Conservation (phyloP, 305 asterid genomes). For the Striga hermonthica region DNA sequence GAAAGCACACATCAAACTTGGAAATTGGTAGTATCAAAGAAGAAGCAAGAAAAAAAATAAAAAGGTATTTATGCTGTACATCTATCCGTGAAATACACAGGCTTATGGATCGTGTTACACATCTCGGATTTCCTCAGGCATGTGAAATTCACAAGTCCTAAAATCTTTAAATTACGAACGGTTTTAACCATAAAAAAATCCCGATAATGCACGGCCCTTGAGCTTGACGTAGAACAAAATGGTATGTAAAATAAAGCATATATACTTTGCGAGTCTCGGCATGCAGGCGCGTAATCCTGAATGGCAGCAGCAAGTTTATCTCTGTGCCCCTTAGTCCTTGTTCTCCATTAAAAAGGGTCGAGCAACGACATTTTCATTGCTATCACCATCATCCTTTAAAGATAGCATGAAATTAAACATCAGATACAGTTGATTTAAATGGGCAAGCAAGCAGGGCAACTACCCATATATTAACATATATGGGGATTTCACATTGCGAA, state of each 20-base stretch:
- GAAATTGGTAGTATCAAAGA: no score
- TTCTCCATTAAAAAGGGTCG: slow-evolving; percentile 73
- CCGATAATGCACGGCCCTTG: slow-evolving; percentile 28
- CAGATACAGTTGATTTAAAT: slow-evolving; percentile 2
- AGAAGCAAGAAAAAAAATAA: no score
- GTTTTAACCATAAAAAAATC: slow-evolving; percentile 1
- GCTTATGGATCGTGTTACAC: slow-evolving; percentile 18
- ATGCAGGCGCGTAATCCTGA: slow-evolving; percentile 73
- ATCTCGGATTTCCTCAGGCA: slow-evolving; percentile 27
- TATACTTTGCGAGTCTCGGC: slow-evolving; percentile 33
- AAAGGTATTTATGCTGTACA: slow-evolving; percentile 9
- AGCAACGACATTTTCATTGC: slow-evolving; percentile 52
- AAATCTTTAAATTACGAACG: neutral
- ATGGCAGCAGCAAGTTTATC: slow-evolving; percentile 74
- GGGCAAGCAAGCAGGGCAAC: neutral
- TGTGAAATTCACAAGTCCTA: neutral
- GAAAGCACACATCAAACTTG: no score
- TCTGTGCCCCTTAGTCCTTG: slow-evolving; percentile 65
- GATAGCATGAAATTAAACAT: slow-evolving; percentile 19
- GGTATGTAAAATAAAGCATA: neutral
- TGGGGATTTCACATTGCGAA: no score
- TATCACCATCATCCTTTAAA: slow-evolving; percentile 63
- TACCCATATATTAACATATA: no score
- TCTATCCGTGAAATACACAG: slow-evolving; percentile 18
- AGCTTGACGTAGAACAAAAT: slow-evolving; percentile 37